Conservation (phyloP, 441 rosid genomes). For the Caryocar brasiliense region DNA sequence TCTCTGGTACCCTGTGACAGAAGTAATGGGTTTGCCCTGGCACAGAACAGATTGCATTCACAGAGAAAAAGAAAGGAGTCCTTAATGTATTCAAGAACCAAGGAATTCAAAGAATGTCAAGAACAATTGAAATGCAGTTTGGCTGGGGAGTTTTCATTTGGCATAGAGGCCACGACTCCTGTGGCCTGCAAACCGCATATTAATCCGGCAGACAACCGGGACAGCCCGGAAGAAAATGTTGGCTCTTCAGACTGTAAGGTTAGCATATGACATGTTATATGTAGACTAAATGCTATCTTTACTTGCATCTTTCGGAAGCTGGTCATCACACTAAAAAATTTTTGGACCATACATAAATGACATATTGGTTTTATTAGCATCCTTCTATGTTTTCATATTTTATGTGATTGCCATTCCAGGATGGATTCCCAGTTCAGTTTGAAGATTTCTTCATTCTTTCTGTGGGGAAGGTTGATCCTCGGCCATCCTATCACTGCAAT, state of each 20-base stretch:
- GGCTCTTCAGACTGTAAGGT: slow-evolving; percentile 22
- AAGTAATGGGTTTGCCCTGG: slow-evolving; percentile 19
- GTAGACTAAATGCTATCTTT: neutral
- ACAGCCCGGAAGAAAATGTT: slow-evolving; percentile 13
- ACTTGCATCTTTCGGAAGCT: too few relatives aligned
- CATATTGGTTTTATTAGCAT: neutral
- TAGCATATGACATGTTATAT: slow-evolving; percentile 2
- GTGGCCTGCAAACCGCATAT: slow-evolving; percentile 12
- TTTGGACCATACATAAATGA: too few relatives aligned
- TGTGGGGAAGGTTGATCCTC: slow-evolving; percentile 36
- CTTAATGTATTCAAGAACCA: slow-evolving; percentile 15
- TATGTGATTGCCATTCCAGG: slow-evolving; percentile 22
- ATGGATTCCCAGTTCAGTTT: slow-evolving; percentile 44
- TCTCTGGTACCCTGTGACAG: slow-evolving; percentile 13
- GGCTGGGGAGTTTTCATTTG: slow-evolving; percentile 13
- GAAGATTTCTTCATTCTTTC: slow-evolving; percentile 46
- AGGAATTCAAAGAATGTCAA: slow-evolving; percentile 20
- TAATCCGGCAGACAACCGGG: slow-evolving; percentile 8
- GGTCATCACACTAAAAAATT: too few relatives aligned
- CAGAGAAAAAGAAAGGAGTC: slow-evolving; percentile 26
- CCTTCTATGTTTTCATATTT: slow-evolving; percentile 7
- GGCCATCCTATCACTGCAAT: slow-evolving; percentile 33
- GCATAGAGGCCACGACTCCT: slow-evolving; percentile 13
- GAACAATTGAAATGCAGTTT: slow-evolving; percentile 17
- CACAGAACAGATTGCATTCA: slow-evolving; percentile 19